These are phyloP conservation scores for Buxus sempervirens DNA, from an alignment of 164 flowering plant genomes.

Conservation along the genomic window DNA sequence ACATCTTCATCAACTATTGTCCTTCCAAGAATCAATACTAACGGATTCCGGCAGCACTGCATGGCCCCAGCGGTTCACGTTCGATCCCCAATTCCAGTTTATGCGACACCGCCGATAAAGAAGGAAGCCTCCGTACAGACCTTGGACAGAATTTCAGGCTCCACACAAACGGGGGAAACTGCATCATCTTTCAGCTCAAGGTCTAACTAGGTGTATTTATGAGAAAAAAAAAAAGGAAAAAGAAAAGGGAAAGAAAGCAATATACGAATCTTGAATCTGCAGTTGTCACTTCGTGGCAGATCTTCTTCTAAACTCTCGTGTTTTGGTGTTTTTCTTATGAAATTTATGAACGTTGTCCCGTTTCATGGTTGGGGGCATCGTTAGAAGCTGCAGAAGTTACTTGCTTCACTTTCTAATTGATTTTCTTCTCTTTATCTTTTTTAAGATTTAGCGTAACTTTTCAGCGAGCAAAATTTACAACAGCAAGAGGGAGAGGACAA, in stretches of 20 bases:
- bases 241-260: not conserved
- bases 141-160: not conserved
- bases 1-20: not conserved
- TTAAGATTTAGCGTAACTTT: no score
- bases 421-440: no score
- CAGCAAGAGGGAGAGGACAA: slow-evolving; percentile 3
- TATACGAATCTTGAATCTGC: not conserved
- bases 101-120: slow-evolving; percentile 19
- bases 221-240: slow-evolving; percentile 3
- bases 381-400: no score
- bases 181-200: slow-evolving; percentile 10
- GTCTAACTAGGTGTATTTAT: slow-evolving; percentile 15
- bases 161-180: slow-evolving; percentile 14
- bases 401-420: no score
- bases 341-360: no score
- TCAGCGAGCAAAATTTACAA: no score
- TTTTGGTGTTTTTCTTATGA: no score
- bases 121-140: slow-evolving; percentile 4
- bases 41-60: slow-evolving; percentile 7
- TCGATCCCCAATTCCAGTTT: slow-evolving; percentile 22
- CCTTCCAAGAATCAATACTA: slow-evolving; percentile 7
- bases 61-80: slow-evolving; percentile 22
- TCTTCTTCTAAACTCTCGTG: not conserved
- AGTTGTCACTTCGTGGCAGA: not conserved
- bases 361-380: no score